These are phyloP conservation scores for Coemansia sp. DNA, from an alignment of 192 early-diverging fungal species.

Conservation along the genomic window DNA sequence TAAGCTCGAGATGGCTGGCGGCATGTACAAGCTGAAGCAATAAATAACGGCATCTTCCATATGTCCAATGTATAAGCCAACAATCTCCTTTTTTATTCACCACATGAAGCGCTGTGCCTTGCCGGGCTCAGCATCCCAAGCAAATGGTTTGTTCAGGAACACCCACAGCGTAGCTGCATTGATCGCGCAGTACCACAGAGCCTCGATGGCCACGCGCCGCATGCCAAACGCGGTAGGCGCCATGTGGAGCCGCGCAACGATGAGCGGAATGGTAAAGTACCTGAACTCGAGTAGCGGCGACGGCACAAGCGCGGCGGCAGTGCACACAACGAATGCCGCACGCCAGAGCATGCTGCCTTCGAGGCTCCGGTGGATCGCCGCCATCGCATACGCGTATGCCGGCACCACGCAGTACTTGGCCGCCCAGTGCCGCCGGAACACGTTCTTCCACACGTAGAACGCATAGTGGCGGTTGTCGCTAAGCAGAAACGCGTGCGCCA, in stretches of 20 bases:
- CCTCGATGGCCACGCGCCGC: conserved; percentile 40
- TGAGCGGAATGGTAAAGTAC: conserved; percentile 91
- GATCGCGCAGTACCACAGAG: conserved; percentile 58
- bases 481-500: conserved; percentile 92
- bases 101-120: conserved; percentile 90
- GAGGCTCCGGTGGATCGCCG: conserved; percentile 33
- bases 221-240: conserved; percentile 1
- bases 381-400: conserved; percentile 59
- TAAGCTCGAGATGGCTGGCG: conserved; percentile 47
- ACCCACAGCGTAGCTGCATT: conserved; percentile 73
- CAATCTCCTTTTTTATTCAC: conserved; percentile 51
- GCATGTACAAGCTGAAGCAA: conserved; percentile 47
- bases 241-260: conserved; percentile 73
- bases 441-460: conserved; percentile 91
- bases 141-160: conserved; percentile 78
- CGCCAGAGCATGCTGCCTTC: conserved; percentile 52
- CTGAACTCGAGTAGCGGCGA: conserved; percentile 94
- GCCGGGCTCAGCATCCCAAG: conserved; percentile 71
- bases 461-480: conserved; percentile 95
- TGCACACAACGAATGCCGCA: conserved; percentile 58
- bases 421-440: conserved; percentile 62
- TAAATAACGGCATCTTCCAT: not conserved
- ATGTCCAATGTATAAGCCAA: not conserved
- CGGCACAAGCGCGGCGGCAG: conserved; percentile 74
- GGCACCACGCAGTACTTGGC: conserved; percentile 68